Conservation (phyloP, 495 filamentous ascomycete species). For the Lepidopterella palustris region DNA sequence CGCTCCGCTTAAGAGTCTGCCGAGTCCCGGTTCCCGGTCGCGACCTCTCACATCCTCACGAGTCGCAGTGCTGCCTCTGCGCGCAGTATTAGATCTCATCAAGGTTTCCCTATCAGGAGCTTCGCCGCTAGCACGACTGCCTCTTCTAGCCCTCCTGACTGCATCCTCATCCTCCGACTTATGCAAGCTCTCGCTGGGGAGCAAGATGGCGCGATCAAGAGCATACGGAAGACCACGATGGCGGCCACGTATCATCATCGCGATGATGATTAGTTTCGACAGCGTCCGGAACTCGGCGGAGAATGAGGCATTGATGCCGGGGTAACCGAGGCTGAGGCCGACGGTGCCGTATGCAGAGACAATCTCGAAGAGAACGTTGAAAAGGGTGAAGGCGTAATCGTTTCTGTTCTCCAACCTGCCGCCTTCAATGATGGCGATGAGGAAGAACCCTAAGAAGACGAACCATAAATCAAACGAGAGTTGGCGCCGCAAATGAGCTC, state of each 20-base stretch:
- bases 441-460: constrained; percentile 80
- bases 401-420: constrained; percentile 48
- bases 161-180: constrained; percentile 59
- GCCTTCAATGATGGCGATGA: constrained; percentile 81
- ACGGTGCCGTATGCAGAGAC: constrained; percentile 94
- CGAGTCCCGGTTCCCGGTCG: background rate
- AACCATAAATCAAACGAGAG: constrained; percentile 95
- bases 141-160: constrained; percentile 36
- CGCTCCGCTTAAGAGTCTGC: constrained; percentile 8
- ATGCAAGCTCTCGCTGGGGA: constrained; percentile 72
- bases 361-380: constrained; percentile 80
- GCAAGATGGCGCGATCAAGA: constrained; percentile 81
- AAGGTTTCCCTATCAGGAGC: background rate
- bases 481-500: constrained; percentile 79
- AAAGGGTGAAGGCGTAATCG: constrained; percentile 66
- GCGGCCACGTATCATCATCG: constrained; percentile 86
- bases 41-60: background rate
- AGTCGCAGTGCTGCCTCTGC: constrained; percentile 10
- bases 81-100: background rate
- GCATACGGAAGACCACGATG: constrained; percentile 90
- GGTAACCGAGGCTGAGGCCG: constrained; percentile 79
- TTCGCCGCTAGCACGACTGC: background rate
- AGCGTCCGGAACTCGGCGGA: constrained; percentile 68
- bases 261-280: constrained; percentile 86
- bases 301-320: constrained; percentile 67